Evolutionary conservation across 108 stramenopile genomes (phyloP).

Genomic region (Aurantiochytrium sp.): DNA sequence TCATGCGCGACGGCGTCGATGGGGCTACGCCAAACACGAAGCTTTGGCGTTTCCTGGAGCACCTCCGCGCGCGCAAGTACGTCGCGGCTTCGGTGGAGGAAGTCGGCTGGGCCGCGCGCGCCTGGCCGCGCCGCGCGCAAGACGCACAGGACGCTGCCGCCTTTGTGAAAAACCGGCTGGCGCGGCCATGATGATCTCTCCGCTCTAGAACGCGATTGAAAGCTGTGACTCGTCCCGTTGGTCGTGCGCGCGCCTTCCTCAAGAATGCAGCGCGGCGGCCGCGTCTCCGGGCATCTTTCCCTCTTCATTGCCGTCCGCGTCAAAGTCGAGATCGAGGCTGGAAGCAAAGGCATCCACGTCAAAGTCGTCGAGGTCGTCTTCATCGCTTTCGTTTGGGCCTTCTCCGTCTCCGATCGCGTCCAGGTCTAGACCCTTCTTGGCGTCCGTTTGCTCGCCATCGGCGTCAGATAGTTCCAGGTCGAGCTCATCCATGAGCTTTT

Average conservation of each 20-base stretch:
- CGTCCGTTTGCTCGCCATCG: background rate
- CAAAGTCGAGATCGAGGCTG: background rate
- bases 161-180: no score
- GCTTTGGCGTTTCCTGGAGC: background rate
- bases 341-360: constrained; percentile 26
- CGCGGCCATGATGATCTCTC: no score
- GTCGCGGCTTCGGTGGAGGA: background rate
- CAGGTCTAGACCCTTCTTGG: no score
- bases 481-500: background rate
- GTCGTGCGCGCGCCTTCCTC: no score
- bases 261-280: no score
- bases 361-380: background rate
- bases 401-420: no score
- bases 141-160: background rate
- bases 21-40: background rate
- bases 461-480: background rate
- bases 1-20: background rate
- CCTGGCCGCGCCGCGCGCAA: background rate
- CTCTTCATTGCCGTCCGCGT: background rate
- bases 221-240: no score
- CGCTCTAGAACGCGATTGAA: no score
- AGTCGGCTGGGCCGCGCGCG: background rate
- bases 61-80: background rate
- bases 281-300: no score
- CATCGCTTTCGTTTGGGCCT: background rate